Base-by-base conservation (phyloP, 2,329 filamentous ascomycete species). In the Fonsecaea pedrosoi region DNA sequence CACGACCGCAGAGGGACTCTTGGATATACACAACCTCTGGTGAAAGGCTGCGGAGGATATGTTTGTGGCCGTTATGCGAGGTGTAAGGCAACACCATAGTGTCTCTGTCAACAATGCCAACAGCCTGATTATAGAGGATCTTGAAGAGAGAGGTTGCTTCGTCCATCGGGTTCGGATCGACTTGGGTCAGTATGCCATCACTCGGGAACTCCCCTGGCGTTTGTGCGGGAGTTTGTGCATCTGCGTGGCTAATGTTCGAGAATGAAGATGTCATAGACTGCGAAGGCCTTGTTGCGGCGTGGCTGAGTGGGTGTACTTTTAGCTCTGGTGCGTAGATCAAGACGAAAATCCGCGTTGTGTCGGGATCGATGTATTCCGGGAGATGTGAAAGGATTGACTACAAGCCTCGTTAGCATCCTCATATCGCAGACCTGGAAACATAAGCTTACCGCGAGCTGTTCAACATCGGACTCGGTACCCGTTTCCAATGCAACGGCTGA, bases 361-460 rank as follows among this genome's bases (percentile, higher is more conserved):
- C 86, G 69, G 90, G 87, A 77, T 97, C 89, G 71, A 90, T 88
- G 67, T 90, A 87, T 69, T 89, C 87, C 42, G 93, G 92, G 58
- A 98, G 91, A 77, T 96, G 91, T 53, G 94, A 96, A 64, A 98
- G 85, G 72, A 98, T 91, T 34, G 91, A 92, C 91, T 94, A 67
- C 5, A 25, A 38, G n/a, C 71, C 70, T 25, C 30, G 62, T 69
- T 58, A 55, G 37, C 6, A 64, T 45, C 18, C 1, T 34, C 6
- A 40, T 2, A 45, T 32, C 15, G n/a, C 58, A 60, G 35, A 34
- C 15, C 15, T 25, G 54, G 21, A 30, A 8, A 12, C 60, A 34
- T 40, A 30, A 54, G 82, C 91, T 79, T 87, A 97, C 93, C 62
- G 92, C 92, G 79, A 96, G 91, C 77, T 96, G 91, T 69, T 91